Evolutionary conservation across 805 yeast species (phyloP).

Genomic region (Teunomyces funiuensis): DNA sequence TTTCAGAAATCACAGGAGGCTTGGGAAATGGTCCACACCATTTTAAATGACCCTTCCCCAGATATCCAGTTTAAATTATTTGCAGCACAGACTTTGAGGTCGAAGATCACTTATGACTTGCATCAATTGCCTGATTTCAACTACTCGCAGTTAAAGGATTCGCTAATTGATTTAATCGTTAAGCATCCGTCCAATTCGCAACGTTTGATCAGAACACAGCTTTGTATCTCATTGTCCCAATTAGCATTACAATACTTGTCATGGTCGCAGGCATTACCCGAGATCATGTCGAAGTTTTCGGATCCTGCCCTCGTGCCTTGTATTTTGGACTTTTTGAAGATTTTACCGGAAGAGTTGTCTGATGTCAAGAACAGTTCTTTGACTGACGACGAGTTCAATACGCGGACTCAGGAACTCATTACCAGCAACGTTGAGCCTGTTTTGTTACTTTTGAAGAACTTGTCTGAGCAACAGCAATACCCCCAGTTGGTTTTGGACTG

Average conservation of each 20-base stretch:
- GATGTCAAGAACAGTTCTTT: slow-evolving; percentile 76
- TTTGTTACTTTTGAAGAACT: slow-evolving; percentile 57
- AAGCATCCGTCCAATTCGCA: slow-evolving; percentile 33
- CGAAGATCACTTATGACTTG: slow-evolving; percentile 82
- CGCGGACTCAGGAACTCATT: slow-evolving; percentile 63
- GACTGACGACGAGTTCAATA: slow-evolving; percentile 75
- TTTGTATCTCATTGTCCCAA: slow-evolving; percentile 79
- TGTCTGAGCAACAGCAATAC: slow-evolving; percentile 33
- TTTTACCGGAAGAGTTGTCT: slow-evolving; percentile 87
- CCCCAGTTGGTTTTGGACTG: slow-evolving; percentile 61
- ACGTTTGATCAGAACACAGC: slow-evolving; percentile 74
- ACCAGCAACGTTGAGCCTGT: slow-evolving; percentile 68
- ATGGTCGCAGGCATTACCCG: slow-evolving; percentile 74
- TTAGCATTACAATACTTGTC: slow-evolving; percentile 71
- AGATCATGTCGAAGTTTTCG: slow-evolving; percentile 52
- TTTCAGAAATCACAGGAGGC: slow-evolving; percentile 84
- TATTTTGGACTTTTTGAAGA: slow-evolving; percentile 76
- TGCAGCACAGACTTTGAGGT: slow-evolving; percentile 87
- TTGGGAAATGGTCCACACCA: slow-evolving; percentile 68
- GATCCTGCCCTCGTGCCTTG: slow-evolving; percentile 39
- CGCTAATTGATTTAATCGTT: slow-evolving; percentile 58
- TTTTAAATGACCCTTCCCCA: slow-evolving; percentile 39
- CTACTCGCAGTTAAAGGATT: slow-evolving; percentile 62
- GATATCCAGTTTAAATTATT: slow-evolving; percentile 69
- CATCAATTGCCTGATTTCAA: slow-evolving; percentile 66